These are phyloP conservation scores for Dinochytrium kinnereticum DNA, from an alignment of 371 early-diverging fungal genomes.

Conservation along the genomic window DNA sequence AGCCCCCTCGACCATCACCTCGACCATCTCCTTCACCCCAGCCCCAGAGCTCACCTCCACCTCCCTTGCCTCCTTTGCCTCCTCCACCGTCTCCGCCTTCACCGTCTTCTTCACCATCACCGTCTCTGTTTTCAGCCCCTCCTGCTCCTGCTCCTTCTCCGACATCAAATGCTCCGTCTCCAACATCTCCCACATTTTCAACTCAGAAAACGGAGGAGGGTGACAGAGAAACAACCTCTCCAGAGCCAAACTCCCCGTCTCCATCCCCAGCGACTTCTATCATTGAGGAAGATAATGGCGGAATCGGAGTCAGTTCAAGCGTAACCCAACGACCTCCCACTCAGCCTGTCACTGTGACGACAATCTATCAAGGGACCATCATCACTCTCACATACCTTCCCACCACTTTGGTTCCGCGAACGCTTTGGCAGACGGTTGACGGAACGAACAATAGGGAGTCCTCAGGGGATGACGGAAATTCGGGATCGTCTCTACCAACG, in stretches of 20 bases:
- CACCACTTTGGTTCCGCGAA: not conserved
- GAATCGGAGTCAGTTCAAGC: too few relatives aligned
- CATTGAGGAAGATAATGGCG: too few relatives aligned
- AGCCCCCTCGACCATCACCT: not conserved
- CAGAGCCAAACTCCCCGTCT: not conserved
- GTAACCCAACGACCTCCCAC: too few relatives aligned
- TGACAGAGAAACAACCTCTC: too few relatives aligned
- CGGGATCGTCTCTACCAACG: not conserved
- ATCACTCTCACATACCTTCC: not conserved
- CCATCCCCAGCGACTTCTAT: not conserved
- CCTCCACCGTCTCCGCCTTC: not conserved
- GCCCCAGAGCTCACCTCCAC: not conserved
- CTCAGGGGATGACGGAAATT: not conserved
- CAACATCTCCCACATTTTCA: not conserved
- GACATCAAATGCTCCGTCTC: not conserved
- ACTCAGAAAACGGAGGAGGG: not conserved
- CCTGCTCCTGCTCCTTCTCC: not conserved
- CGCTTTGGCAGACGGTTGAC: not conserved
- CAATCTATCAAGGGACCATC: constrained; percentile 7
- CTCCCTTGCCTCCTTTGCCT: not conserved
- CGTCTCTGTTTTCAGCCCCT: not conserved
- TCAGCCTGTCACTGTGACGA: too few relatives aligned
- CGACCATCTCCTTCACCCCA: not conserved
- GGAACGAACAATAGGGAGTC: not conserved
- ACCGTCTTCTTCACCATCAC: not conserved